A percentile compares a stretch with the other conserved stretches of the same genome.
These are phyloP conservation scores for Sugiyamaella floridensis DNA, from an alignment of 805 yeast species.

Conservation along the genomic window DNA sequence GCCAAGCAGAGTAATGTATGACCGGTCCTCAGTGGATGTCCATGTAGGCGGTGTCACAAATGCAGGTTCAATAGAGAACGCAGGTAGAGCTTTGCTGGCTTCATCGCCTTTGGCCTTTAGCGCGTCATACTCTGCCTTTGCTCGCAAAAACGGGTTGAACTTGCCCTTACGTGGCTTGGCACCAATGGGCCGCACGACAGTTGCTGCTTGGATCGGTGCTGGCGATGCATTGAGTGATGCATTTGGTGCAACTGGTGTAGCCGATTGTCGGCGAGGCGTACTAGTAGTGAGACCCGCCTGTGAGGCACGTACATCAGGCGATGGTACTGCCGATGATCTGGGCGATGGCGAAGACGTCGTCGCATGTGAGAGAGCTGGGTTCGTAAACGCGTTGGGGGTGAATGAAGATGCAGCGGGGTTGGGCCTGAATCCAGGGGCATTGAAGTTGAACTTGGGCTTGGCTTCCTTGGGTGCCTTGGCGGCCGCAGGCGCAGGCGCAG, in stretches of 20 bases:
- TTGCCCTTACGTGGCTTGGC: constrained; percentile 31
- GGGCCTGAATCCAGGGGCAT: constrained; percentile 58
- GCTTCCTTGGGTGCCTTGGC: constrained; percentile 11
- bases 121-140: constrained; percentile 31
- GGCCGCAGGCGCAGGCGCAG: constrained; percentile 8
- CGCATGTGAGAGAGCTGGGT: constrained; percentile 9
- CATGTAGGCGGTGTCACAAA: constrained; percentile 74
- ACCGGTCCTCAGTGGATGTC: constrained; percentile 49
- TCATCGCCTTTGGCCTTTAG: not conserved
- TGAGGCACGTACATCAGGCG: constrained; percentile 17
- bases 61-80: constrained; percentile 46
- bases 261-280: not conserved
- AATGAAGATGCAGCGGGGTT: constrained; percentile 64
- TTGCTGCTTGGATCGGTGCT: constrained; percentile 2
- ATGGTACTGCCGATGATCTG: constrained; percentile 22
- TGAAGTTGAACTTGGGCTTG: constrained; percentile 49
- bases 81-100: not conserved
- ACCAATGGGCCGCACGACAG: constrained; percentile 34
- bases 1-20: constrained; percentile 49
- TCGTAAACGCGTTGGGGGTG: constrained; percentile 19
- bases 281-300: constrained; percentile 11
- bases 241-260: not conserved
- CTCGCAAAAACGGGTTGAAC: constrained; percentile 49
- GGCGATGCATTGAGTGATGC: constrained; percentile 20
- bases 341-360: constrained; percentile 9